phyloP scores from a whole-genome alignment of 2,329 filamentous ascomycete species.

The Aschersonia sp. region DNA sequence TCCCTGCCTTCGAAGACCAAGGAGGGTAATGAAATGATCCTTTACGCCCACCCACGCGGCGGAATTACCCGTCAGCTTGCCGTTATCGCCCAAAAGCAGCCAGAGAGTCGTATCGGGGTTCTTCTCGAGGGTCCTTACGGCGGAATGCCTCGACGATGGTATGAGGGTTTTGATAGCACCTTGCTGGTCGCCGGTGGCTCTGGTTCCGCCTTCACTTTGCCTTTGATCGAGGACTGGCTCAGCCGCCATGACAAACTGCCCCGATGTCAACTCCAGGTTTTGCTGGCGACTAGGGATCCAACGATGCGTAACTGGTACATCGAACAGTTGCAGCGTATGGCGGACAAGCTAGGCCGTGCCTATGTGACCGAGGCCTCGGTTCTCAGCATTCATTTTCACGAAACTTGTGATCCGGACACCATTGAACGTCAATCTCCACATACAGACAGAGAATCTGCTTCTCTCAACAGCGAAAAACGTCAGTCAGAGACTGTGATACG shows the following conservation, averaged over 20 bases:
- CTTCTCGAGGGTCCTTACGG: slow-evolving; percentile 46
- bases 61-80: slow-evolving; percentile 35
- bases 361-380: slow-evolving; percentile 1
- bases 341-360: slow-evolving; percentile 1
- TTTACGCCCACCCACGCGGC: slow-evolving; percentile 34
- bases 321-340: slow-evolving; percentile 6
- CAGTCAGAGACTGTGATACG: neutral
- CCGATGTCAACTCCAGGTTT: slow-evolving; percentile 5
- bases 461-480: neutral
- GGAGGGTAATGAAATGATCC: slow-evolving; percentile 26
- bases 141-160: slow-evolving; percentile 24
- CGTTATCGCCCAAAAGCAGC: slow-evolving; percentile 18
- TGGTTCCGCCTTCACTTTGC: slow-evolving; percentile 36
- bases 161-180: slow-evolving; percentile 23
- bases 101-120: slow-evolving; percentile 24
- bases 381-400: slow-evolving; percentile 4
- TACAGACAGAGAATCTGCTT: neutral
- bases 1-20: slow-evolving; percentile 22
- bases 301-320: slow-evolving; percentile 14
- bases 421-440: neutral
- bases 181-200: slow-evolving; percentile 41
- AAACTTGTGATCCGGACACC: neutral
- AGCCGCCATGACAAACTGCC: slow-evolving; percentile 4
- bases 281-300: slow-evolving; percentile 15
- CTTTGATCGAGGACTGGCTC: slow-evolving; percentile 26